A percentile compares a stretch with the other conserved stretches of the same genome.
Evolutionary conservation across 1,284 basidiomycete genomes (phyloP).

Genomic region (Porodaedalea pini): DNA sequence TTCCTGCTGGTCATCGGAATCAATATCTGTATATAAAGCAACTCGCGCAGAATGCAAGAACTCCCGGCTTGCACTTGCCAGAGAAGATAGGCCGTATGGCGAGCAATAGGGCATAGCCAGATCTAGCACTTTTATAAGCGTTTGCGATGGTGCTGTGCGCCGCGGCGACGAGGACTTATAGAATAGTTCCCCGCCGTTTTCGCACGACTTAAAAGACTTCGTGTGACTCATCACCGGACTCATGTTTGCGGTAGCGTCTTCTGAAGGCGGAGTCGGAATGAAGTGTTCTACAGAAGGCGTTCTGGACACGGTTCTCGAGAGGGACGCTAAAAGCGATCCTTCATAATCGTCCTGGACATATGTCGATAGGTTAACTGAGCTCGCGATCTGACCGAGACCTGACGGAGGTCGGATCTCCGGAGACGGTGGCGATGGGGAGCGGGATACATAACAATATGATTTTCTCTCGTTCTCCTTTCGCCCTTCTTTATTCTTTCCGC

Average conservation of each 20-base stretch:
- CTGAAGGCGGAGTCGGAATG: slow-evolving; percentile 1
- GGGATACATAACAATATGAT: slow-evolving; percentile 17
- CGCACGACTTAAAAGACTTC: neutral
- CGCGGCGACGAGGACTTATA: neutral
- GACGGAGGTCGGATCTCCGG: slow-evolving; percentile 21
- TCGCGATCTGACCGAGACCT: slow-evolving; percentile 16
- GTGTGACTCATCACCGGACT: neutral
- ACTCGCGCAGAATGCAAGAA: slow-evolving; percentile 1
- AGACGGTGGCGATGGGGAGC: slow-evolving; percentile 20
- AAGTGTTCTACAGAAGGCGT: slow-evolving; percentile 3
- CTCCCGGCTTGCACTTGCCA: slow-evolving; percentile 1
- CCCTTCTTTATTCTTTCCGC: neutral
- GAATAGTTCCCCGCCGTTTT: neutral
- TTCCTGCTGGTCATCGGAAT: slow-evolving; percentile 12
- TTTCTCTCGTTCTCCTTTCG: neutral
- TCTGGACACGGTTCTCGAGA: slow-evolving; percentile 7
- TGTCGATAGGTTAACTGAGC: slow-evolving; percentile 14
- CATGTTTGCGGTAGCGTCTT: neutral
- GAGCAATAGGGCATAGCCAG: slow-evolving; percentile 8
- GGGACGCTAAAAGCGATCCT: slow-evolving; percentile 5
- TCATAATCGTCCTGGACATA: slow-evolving; percentile 19
- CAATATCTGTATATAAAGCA: slow-evolving; percentile 8
- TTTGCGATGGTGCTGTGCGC: slow-evolving; percentile 6
- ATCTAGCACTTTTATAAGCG: slow-evolving; percentile 7
- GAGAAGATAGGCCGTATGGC: slow-evolving; percentile 1